These are phyloP conservation scores for Puccinia hordei DNA, from an alignment of 1,284 basidiomycete species.

Conservation along the genomic window DNA sequence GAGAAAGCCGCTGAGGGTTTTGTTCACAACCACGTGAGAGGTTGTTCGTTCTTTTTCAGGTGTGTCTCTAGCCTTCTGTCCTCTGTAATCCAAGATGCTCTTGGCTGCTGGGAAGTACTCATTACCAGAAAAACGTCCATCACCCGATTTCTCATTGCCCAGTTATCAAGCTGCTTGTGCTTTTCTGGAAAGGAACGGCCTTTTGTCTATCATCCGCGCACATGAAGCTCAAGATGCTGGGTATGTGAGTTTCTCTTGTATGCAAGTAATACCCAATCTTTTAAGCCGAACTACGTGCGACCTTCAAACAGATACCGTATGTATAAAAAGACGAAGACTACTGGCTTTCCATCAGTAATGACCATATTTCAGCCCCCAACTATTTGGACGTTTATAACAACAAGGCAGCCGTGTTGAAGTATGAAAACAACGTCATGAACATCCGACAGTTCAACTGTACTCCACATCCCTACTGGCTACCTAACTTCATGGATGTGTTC, in stretches of 20 bases:
- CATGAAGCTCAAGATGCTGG: slow-evolving; percentile 95
- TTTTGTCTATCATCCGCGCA: slow-evolving; percentile 90
- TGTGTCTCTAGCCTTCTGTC: slow-evolving; percentile 61
- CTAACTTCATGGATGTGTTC: slow-evolving; percentile 99
- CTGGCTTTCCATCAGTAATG: slow-evolving; percentile 87
- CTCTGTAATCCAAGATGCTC: background rate
- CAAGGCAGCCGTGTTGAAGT: slow-evolving; percentile 93
- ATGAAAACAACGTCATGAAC: slow-evolving; percentile 95
- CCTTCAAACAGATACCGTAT: slow-evolving; percentile 73
- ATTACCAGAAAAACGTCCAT: background rate
- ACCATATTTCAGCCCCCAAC: slow-evolving; percentile 95
- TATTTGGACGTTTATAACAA: slow-evolving; percentile 96
- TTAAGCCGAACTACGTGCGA: background rate
- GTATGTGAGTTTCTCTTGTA: slow-evolving; percentile 60
- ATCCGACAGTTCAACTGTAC: slow-evolving; percentile 92
- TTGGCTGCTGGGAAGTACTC: background rate
- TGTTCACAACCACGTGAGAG: slow-evolving; percentile 87
- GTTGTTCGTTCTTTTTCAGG: slow-evolving; percentile 97
- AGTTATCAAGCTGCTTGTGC: slow-evolving; percentile 92
- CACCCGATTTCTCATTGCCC: slow-evolving; percentile 43
- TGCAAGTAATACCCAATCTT: background rate
- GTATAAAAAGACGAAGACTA: slow-evolving; percentile 94
- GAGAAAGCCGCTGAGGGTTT: slow-evolving; percentile 85
- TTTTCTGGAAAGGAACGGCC: slow-evolving; percentile 88
- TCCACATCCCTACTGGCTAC: slow-evolving; percentile 93